Conservation (phyloP, 208 protist genomes). For the Acanthamoeba lenticulata region DNA sequence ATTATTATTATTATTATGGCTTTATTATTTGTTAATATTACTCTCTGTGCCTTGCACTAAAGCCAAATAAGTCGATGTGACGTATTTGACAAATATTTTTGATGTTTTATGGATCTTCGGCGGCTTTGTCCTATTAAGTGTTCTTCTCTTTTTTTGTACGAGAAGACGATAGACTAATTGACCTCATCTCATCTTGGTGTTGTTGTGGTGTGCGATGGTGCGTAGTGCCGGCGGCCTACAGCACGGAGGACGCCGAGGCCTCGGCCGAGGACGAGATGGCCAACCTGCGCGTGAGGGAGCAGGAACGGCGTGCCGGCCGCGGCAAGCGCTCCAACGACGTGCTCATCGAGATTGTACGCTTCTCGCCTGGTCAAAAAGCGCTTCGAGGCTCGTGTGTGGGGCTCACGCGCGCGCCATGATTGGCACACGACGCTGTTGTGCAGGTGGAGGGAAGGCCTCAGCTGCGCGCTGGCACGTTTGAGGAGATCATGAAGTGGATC, state of each 20-base stretch:
- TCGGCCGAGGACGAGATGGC: not conserved
- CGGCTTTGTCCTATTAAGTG: too few species aligned
- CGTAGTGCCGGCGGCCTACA: not conserved
- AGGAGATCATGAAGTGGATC: not conserved
- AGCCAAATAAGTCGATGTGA: too few species aligned
- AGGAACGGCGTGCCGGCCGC: not conserved
- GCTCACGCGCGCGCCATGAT: not conserved
- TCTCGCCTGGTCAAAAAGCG: not conserved
- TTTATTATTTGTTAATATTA: not conserved
- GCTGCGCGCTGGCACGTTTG: not conserved
- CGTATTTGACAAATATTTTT: too few species aligned
- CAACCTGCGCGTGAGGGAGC: not conserved
- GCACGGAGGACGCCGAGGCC: not conserved
- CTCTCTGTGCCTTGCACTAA: too few species aligned
- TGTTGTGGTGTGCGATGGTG: too few species aligned
- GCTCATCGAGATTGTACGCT: conserved; percentile 16
- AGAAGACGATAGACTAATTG: too few species aligned
- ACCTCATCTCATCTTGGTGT: not conserved
- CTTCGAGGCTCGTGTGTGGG: not conserved
- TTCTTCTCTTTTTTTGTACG: too few species aligned
- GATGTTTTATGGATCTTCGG: too few species aligned
- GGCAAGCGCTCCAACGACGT: conserved; percentile 37
- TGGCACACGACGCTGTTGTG: not conserved
- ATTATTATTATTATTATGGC: too few species aligned
- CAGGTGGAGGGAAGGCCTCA: conserved; percentile 2